These are phyloP conservation scores for Papiliotrema nemorosa DNA, from an alignment of 1,284 basidiomycete genomes.

Conservation along the genomic window DNA sequence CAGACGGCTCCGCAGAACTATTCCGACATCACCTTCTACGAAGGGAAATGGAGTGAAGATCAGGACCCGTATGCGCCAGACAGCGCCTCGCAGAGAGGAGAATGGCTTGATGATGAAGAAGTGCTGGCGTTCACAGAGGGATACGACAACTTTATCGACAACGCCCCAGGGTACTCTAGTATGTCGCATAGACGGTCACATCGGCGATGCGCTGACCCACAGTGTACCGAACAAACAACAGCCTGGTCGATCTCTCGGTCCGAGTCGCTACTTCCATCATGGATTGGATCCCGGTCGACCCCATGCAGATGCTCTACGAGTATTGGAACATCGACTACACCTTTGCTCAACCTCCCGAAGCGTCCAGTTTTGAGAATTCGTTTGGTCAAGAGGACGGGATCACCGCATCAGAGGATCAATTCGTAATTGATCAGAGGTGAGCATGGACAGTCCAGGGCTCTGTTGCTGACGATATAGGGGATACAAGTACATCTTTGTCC, in stretches of 20 bases:
- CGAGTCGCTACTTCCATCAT: slow-evolving; percentile 21
- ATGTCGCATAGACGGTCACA: neutral
- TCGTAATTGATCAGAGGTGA: slow-evolving; percentile 21
- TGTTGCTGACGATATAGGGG: slow-evolving; percentile 30
- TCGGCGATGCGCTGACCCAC: neutral
- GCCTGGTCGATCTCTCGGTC: slow-evolving; percentile 19
- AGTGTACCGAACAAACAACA: slow-evolving; percentile 19
- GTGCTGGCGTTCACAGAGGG: neutral
- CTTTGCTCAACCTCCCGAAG: slow-evolving; percentile 19
- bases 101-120: neutral
- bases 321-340: slow-evolving; percentile 26
- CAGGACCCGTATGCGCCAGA: too few relatives aligned
- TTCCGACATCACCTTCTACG: neutral
- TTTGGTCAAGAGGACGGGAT: slow-evolving; percentile 21
- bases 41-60: neutral
- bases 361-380: slow-evolving; percentile 18
- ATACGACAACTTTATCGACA: slow-evolving; percentile 3
- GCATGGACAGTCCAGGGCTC: neutral
- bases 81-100: too few relatives aligned
- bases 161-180: slow-evolving; percentile 13
- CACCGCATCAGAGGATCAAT: slow-evolving; percentile 14
- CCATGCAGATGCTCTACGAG: slow-evolving; percentile 20
- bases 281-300: slow-evolving; percentile 20
- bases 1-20: neutral
- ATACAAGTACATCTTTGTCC: slow-evolving; percentile 63